Evolutionary conservation across 2,329 filamentous ascomycete species (phyloP), one percentile per base, ranked within the genome.

Genomic region (Calonectria montana): DNA sequence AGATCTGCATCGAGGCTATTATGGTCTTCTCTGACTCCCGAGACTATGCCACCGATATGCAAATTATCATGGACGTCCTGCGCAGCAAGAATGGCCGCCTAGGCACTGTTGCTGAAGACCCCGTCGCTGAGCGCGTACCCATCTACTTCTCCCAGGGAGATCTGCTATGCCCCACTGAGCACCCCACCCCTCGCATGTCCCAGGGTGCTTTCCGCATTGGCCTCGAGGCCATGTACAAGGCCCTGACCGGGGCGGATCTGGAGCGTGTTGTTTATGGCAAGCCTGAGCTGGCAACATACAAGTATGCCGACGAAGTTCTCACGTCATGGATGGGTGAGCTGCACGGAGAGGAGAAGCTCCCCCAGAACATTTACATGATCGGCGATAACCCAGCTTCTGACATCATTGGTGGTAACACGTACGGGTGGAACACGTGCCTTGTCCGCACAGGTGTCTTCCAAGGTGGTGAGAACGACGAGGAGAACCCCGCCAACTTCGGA

Each of bases 1-100:
- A 94, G 85, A 88, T 95, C 65, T 94, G 94, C 78, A 92, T 98
- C 75, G 94, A 97, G 78, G 95, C 94, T 12, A 90, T 98, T 39
- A 93, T 98, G 80, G 93, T 97, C 16, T 97, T 95, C 87, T 97
- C 97, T 81, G 96, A 98, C 82, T 95, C 96, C 3, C 91, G 96
- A 70, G 95, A 98, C 86, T 98, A 96, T 94, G 95, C 93, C 1
- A 88, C 97, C 18, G 95, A 97, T 82, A 90, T 91, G 15, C 93
- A 96, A 81, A 87, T 98, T 78, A 92, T 98, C 70, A 80, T 92
- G 68, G 96, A 98, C 81, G 84, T 97, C 13, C 86, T 98, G 3
- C 87, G 97, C 59, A 95, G 94, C 1, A 86, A 94, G 83, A 88
- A 94, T 79, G 93, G 93, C 75, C 89, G 93, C 62, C 81, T 97